Conservation (phyloP, 1,139 yeast species). For the Debaryomyces subglobosus region DNA sequence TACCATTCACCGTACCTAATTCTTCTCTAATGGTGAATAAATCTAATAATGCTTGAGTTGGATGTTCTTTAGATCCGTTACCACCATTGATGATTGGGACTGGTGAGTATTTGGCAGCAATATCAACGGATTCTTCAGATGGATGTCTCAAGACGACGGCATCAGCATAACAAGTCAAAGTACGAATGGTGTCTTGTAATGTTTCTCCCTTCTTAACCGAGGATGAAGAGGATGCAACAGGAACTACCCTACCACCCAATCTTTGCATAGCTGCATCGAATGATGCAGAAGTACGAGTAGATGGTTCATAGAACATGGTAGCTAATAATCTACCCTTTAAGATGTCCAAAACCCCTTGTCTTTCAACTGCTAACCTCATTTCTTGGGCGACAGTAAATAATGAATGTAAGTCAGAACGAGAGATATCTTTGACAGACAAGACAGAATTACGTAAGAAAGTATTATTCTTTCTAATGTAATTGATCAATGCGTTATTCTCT, state of each 20-base stretch:
- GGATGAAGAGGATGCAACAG: conserved; percentile 81
- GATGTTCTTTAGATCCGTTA: conserved; percentile 96
- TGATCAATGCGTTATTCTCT: conserved; percentile 76
- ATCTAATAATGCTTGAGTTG: conserved; percentile 97
- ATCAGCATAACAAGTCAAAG: conserved; percentile 94
- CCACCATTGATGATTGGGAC: conserved; percentile 98
- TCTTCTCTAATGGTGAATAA: conserved; percentile 98
- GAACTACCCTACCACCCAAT: conserved; percentile 95
- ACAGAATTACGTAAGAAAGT: conserved; percentile 89
- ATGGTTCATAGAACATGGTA: conserved; percentile 97
- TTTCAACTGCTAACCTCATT: conserved; percentile 95
- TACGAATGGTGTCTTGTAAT: conserved; percentile 92
- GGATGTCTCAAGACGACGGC: conserved; percentile 98
- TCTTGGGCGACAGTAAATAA: conserved; percentile 97
- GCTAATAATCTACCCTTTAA: conserved; percentile 90
- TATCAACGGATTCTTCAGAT: conserved; percentile 84
- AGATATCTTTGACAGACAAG: conserved; percentile 83
- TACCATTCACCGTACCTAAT: conserved; percentile 96
- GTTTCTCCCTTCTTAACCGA: conserved; percentile 98
- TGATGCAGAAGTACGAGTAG: conserved; percentile 94
- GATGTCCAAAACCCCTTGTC: conserved; percentile 91
- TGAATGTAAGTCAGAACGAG: conserved; percentile 85
- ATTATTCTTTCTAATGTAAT: conserved; percentile 77
- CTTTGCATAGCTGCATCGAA: conserved; percentile 99
- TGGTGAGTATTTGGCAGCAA: conserved; percentile 95